Base-by-base conservation (phyloP, 2,329 filamentous ascomycete species). In the Aspergillus aculeatus region DNA sequence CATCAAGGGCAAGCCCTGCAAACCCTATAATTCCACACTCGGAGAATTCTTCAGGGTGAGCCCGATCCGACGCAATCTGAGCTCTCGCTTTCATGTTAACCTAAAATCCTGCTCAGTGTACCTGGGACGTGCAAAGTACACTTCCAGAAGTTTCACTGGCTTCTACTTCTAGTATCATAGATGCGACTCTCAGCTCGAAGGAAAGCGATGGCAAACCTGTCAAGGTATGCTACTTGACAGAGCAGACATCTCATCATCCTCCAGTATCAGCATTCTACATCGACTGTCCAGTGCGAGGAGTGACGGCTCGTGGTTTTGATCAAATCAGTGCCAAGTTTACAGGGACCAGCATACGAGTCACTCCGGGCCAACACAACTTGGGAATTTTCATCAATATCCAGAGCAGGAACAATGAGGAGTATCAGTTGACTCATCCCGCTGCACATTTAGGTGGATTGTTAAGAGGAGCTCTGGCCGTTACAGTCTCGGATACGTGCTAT, bases 281-380 rank as follows among this genome's bases (percentile, higher is more conserved):
- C 64, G 89, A 92, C 71, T 99, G 95, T 72, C 92, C 93, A 0
- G 90, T 96, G 67, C 93, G 92, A 73, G 95, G 94, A 29, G 84
- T 99, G 65, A 87, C 86, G 41, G 95, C 95, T 16, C 85, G 89
- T 60, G 95, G 95, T 1, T 99, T 94, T 72, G 95, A 99, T 72
- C 95, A 99, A 80, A 88, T 99, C 69, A 94, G 90, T 67, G 95
- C 95, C 71, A 98, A 97, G 77, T 99, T 99, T 78, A 98, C 95
- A 1, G 95, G 95, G 59, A 97, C 95, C 19, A 94, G 91, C 68
- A 85, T 99, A 75, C 92, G 92, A 73, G 94, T 99, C 41, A 88
- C 89, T 23, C 92, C 95, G 0, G 95, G 95, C 64, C 88, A 93
- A 72, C 92, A 96, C 80, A 99, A 99, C 75, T 82, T 96, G 66